These are phyloP conservation scores for Pleurotus giganteus DNA, from an alignment of 768 basidiomycete species.

Conservation along the genomic window DNA sequence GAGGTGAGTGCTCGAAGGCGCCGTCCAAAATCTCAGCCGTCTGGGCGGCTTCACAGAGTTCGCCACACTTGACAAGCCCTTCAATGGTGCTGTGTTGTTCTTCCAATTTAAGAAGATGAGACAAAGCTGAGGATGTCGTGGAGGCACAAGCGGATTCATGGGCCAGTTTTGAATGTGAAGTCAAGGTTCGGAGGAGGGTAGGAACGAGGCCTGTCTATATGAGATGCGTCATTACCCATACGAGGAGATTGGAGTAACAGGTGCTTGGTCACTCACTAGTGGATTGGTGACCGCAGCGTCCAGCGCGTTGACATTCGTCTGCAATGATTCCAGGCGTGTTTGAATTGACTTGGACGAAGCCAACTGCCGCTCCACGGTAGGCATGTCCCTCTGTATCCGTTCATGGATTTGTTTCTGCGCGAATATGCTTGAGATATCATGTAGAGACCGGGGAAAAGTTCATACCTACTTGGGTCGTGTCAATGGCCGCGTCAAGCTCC, in stretches of 20 bases:
- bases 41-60: conserved; percentile 62
- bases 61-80: conserved; percentile 49
- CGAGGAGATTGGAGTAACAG: neutral
- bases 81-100: conserved; percentile 43
- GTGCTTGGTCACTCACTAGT: conserved; percentile 44
- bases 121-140: conserved; percentile 46
- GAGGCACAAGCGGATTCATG: conserved; percentile 61
- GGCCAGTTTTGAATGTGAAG: conserved; percentile 59
- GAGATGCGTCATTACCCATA: conserved; percentile 9
- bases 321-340: conserved; percentile 49
- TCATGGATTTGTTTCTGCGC: conserved; percentile 67
- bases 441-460: neutral
- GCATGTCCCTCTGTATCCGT: conserved; percentile 63
- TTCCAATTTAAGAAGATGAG: conserved; percentile 54
- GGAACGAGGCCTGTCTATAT: conserved; percentile 69
- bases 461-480: conserved; percentile 60
- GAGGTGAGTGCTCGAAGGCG: conserved; percentile 46
- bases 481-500: conserved; percentile 72
- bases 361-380: conserved; percentile 63
- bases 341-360: conserved; percentile 64
- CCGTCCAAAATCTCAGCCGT: conserved; percentile 39
- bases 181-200: conserved; percentile 49
- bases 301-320: conserved; percentile 51
- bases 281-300: conserved; percentile 50
- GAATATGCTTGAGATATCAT: conserved; percentile 17